Base-by-base conservation (phyloP, 192 early-diverging fungal species). In the Linderina pennispora region DNA sequence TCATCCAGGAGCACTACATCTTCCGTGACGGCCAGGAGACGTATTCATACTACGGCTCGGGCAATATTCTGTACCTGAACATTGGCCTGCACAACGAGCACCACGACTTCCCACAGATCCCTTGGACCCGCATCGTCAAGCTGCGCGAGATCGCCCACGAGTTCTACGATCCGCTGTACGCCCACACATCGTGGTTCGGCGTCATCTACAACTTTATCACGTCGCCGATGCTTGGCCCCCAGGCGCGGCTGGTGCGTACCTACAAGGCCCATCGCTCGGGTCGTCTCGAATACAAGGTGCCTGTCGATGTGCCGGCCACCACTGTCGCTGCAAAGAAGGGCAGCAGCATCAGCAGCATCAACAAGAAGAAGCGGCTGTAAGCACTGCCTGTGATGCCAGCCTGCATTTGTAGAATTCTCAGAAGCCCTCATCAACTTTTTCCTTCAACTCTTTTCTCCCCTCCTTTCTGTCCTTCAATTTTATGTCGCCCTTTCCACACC, bases 1-100 rank as follows among this genome's bases (percentile, higher is more conserved):
- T 97, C 48, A 83, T 97, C 52, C 89, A 91, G 67, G 94, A 97
- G 75, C 94, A 97, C 70, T 97, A 91, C 60, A 87, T 89, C 4
- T 92, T 91, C 78, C 82, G 82, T 48, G 82, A 91, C 53, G 92
- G 89, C 23, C 85, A 90, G 62, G 92, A 97, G 50, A 97, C 92
- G 1, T 97, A 97, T 65, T 91, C 88, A 38, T 97, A 97, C 82
- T 97, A 97, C 48, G 92, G 92, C 13, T 72, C 78, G 36, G 68
- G 91, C 23, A 97, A 97, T 72, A 63, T 75, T 37, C 72, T 88
- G 10, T 88, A 85, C 46, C 80, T 92, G 77, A 97, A 97, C 80
- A 88, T 95, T 60, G 94, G 94, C 23, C 88, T 89, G 56, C 94
- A 97, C 70, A 94, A 91, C 71, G 94, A 97, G 77, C 94, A 97